Percentiles rank a stretch among this genome's conserved stretches.
Evolutionary conservation across 768 basidiomycete species (phyloP).

Genomic region (Auricularia sp.): DNA sequence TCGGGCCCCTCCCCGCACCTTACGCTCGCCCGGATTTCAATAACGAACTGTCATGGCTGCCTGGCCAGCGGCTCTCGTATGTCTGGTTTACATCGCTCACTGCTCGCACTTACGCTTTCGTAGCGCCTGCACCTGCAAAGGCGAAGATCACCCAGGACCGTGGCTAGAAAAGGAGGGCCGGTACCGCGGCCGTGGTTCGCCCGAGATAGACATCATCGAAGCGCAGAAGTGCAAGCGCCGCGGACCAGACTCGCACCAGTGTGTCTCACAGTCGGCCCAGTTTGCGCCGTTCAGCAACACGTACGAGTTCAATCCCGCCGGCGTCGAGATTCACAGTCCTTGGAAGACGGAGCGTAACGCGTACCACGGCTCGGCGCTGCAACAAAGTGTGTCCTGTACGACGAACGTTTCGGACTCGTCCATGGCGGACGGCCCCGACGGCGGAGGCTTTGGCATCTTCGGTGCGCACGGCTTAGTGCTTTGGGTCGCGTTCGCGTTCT

Average conservation of each 20-base stretch:
- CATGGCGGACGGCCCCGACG: constrained; percentile 52
- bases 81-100: constrained; percentile 26
- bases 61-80: constrained; percentile 60
- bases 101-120: too few relatives aligned
- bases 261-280: constrained; percentile 63
- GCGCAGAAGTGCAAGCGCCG: constrained; percentile 52
- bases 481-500: background rate
- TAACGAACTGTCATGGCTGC: constrained; percentile 58
- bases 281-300: constrained; percentile 51
- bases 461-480: constrained; percentile 59
- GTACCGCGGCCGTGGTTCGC: constrained; percentile 68
- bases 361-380: constrained; percentile 46
- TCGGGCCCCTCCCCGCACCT: constrained; percentile 34
- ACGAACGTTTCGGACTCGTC: constrained; percentile 36
- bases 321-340: constrained; percentile 27
- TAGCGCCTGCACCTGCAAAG: constrained; percentile 61
- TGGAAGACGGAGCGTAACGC: constrained; percentile 26
- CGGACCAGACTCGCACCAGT: constrained; percentile 39
- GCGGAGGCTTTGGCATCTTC: constrained; percentile 39
- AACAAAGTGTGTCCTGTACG: constrained; percentile 49
- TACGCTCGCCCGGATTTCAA: constrained; percentile 44
- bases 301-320: constrained; percentile 34
- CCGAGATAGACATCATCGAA: constrained; percentile 79
- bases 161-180: constrained; percentile 46
- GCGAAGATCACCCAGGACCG: constrained; percentile 73